A percentile compares a stretch with the other conserved stretches of the same genome.
Evolutionary conservation across 2,329 filamentous ascomycete species (phyloP).

Genomic region (Verticillium zaregamsianum): DNA sequence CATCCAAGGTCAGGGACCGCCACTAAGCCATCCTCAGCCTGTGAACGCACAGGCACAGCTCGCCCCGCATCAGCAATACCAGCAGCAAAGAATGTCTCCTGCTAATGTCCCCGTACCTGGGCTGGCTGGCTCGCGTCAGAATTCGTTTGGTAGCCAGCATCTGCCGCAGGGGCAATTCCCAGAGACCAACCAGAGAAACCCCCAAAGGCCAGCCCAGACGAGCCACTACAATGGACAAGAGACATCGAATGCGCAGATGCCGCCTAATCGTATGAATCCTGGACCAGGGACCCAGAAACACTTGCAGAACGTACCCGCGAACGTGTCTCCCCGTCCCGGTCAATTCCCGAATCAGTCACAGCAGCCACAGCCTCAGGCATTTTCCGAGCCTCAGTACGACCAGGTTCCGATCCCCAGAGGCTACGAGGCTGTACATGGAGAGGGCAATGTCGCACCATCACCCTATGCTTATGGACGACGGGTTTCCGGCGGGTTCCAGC

Average conservation of each 20-base stretch:
- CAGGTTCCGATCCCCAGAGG: slow-evolving; percentile 31
- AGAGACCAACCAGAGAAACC: neutral
- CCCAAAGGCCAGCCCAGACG: neutral
- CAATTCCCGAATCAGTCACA: neutral
- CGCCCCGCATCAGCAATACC: slow-evolving; percentile 4
- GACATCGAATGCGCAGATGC: neutral
- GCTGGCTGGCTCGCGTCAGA: neutral
- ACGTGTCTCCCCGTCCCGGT: neutral
- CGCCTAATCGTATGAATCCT: neutral
- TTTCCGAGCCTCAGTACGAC: slow-evolving; percentile 28
- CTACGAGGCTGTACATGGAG: slow-evolving; percentile 31
- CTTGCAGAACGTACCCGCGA: neutral
- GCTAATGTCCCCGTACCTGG: neutral
- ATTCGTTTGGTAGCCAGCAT: neutral
- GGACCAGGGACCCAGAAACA: neutral
- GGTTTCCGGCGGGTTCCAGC: slow-evolving; percentile 2
- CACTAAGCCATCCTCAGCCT: neutral
- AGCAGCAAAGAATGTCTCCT: slow-evolving; percentile 3
- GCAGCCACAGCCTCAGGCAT: slow-evolving; percentile 2
- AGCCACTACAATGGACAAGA: neutral
- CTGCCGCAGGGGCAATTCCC: neutral
- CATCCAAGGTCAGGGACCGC: neutral
- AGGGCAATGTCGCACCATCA: slow-evolving; percentile 24
- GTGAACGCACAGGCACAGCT: neutral
- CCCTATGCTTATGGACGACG: slow-evolving; percentile 20